These are phyloP conservation scores for Escallonia herrerae DNA, from an alignment of 129 eudicot genomes.

Conservation along the genomic window DNA sequence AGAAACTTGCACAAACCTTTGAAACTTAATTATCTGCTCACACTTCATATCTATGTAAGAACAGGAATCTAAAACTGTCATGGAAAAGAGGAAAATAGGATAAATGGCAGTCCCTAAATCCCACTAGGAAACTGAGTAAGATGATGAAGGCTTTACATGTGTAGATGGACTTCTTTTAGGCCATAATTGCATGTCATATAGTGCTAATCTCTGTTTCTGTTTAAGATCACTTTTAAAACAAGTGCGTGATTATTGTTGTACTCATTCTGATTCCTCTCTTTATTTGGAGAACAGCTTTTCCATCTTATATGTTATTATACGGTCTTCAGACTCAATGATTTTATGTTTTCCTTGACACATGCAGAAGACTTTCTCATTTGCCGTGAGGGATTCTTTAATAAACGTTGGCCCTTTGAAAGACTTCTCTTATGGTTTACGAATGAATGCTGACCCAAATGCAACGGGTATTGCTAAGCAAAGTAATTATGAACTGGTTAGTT, in stretches of 20 bases:
- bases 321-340: background rate
- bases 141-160: background rate
- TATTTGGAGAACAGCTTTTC: too few relatives aligned
- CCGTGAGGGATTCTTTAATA: slow-evolving; percentile 88
- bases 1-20: background rate
- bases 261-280: too few relatives aligned
- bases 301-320: too few relatives aligned
- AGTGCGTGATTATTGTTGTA: background rate
- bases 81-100: background rate
- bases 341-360: background rate
- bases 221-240: background rate
- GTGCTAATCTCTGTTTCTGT: background rate
- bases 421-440: slow-evolving; percentile 81
- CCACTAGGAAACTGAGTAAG: background rate
- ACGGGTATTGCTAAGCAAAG: slow-evolving; percentile 87
- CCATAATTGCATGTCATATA: background rate
- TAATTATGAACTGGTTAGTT: slow-evolving; percentile 91
- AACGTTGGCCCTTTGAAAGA: slow-evolving; percentile 97
- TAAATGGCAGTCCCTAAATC: background rate
- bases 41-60: background rate
- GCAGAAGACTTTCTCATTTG: slow-evolving; percentile 90
- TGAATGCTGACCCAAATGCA: slow-evolving; percentile 79
- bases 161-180: background rate
- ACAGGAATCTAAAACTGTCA: background rate
- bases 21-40: background rate